These are phyloP conservation scores for Malania oleifera DNA, from an alignment of 164 flowering plant species.

Conservation along the genomic window DNA sequence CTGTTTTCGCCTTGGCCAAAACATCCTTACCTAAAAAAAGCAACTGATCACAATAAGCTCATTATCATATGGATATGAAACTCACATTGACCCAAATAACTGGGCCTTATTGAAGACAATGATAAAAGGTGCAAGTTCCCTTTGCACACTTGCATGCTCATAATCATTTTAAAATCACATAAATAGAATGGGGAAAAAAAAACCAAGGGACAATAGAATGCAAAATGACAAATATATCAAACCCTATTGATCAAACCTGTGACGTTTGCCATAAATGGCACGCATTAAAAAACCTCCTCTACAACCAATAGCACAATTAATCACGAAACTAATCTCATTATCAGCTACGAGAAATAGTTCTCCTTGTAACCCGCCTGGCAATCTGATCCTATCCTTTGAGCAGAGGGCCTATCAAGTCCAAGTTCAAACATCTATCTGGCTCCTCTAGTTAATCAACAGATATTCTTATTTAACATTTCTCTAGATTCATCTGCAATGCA, in stretches of 20 bases:
- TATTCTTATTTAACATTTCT: too few relatives aligned
- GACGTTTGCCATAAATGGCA: too few relatives aligned
- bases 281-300: background rate
- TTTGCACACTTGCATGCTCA: background rate
- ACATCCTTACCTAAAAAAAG: constrained; percentile 89
- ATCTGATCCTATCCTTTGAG: background rate
- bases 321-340: too few relatives aligned
- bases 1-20: constrained; percentile 93
- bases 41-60: constrained; percentile 2
- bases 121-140: background rate
- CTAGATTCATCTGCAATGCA: background rate
- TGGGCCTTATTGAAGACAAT: background rate
- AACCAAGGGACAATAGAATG: too few relatives aligned
- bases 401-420: background rate
- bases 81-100: background rate
- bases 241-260: too few relatives aligned
- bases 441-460: background rate
- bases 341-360: background rate
- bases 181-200: too few relatives aligned
- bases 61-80: background rate
- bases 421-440: background rate
- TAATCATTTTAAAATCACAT: background rate
- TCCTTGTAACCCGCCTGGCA: background rate
- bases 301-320: background rate
- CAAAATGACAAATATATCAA: too few relatives aligned